These are phyloP conservation scores for Haplosporangium sp. DNA, from an alignment of 371 early-diverging fungal species.

Conservation along the genomic window DNA sequence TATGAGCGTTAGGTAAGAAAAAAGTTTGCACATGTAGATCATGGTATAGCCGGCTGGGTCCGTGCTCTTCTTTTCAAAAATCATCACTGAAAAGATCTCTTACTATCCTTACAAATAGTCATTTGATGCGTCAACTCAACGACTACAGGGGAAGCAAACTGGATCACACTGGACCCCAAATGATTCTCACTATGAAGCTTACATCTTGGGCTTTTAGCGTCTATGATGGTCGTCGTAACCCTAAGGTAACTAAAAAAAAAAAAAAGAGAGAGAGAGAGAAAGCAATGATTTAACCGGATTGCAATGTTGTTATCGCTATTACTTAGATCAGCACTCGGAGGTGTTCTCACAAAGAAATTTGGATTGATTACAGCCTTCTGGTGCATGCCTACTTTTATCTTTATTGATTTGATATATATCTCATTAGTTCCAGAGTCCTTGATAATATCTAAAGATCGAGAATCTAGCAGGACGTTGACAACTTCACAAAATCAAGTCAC, in stretches of 20 bases:
- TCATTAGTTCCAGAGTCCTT: slow-evolving; percentile 33
- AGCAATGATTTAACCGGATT: neutral
- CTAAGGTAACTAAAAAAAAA: slow-evolving; percentile 31
- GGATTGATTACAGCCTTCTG: slow-evolving; percentile 23
- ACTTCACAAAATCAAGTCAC: slow-evolving; percentile 17
- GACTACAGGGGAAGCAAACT: slow-evolving; percentile 66
- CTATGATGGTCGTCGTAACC: slow-evolving; percentile 73
- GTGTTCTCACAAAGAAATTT: slow-evolving; percentile 13
- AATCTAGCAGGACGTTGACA: neutral
- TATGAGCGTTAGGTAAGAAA: slow-evolving; percentile 75
- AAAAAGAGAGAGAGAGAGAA: neutral
- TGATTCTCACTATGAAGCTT: slow-evolving; percentile 92
- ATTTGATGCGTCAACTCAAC: slow-evolving; percentile 69
- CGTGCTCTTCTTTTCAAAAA: neutral
- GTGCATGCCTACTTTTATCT: slow-evolving; percentile 17
- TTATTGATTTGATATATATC: slow-evolving; percentile 19
- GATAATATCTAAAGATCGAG: neutral
- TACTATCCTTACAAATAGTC: slow-evolving; percentile 56
- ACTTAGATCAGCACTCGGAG: slow-evolving; percentile 24
- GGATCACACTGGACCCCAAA: slow-evolving; percentile 91
- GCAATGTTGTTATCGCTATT: neutral
- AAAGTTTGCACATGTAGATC: neutral
- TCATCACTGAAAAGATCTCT: neutral
- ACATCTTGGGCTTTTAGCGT: slow-evolving; percentile 90
- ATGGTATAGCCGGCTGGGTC: neutral